Percentiles rank a stretch among this genome's conserved stretches.
These are phyloP conservation scores for Pilatotrama ljubarskyi DNA, from an alignment of 768 basidiomycete genomes.

Conservation along the genomic window DNA sequence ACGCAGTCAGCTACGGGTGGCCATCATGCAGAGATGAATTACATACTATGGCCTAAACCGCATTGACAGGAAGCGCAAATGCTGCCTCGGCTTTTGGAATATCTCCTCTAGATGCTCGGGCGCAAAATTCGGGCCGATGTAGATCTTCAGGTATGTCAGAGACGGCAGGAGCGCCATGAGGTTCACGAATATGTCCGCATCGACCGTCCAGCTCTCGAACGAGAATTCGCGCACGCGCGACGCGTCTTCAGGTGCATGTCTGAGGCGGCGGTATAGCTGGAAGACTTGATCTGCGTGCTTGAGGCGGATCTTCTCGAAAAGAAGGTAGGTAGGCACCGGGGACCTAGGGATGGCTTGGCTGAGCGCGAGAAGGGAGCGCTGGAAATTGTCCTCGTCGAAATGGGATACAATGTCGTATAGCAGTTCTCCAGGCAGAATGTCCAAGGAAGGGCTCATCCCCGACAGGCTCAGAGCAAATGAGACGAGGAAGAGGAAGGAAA, in stretches of 20 bases:
- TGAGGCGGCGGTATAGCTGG: conserved; percentile 57
- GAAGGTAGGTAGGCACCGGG: conserved; percentile 53
- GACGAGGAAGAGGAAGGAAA: background rate
- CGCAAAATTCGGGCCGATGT: conserved; percentile 73
- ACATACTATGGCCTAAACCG: conserved; percentile 85
- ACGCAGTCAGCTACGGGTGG: background rate
- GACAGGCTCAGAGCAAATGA: background rate
- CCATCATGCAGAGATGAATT: background rate
- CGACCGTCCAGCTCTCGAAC: conserved; percentile 66
- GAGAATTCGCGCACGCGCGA: conserved; percentile 45
- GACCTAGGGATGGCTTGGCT: conserved; percentile 61
- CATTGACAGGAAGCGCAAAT: conserved; percentile 56
- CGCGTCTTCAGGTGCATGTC: conserved; percentile 33
- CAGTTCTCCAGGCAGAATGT: conserved; percentile 61
- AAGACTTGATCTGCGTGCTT: conserved; percentile 51
- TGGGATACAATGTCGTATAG: conserved; percentile 58
- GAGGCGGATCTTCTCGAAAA: conserved; percentile 63
- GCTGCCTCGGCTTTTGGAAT: conserved; percentile 47
- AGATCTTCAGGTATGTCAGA: conserved; percentile 53
- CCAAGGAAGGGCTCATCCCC: conserved; percentile 14
- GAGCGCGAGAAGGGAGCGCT: conserved; percentile 58
- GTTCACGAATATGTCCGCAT: conserved; percentile 75
- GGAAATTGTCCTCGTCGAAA: conserved; percentile 46
- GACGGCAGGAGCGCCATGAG: conserved; percentile 58
- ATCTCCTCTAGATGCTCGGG: conserved; percentile 83